Conservation (phyloP, 129 eudicot species). For the Centaurea solstitialis region DNA sequence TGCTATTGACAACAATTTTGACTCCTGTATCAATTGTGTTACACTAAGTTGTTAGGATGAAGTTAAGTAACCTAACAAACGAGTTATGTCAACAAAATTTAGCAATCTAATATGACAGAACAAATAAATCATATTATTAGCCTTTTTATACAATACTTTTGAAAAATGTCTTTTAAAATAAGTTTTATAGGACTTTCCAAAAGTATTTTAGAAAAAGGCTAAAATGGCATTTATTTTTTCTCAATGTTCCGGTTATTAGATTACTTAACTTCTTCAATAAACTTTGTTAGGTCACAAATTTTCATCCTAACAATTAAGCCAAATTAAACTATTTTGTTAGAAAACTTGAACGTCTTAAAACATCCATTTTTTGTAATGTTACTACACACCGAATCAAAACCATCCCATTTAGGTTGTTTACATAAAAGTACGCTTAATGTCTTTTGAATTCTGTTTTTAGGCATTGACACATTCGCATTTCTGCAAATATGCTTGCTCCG, state of each 20-base stretch:
- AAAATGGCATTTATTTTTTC: neutral
- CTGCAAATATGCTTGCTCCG: slow-evolving; percentile 99
- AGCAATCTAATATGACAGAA: neutral
- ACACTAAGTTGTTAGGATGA: neutral
- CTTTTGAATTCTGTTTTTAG: slow-evolving; percentile 29
- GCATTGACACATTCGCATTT: slow-evolving; percentile 89
- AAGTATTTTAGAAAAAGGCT: no score
- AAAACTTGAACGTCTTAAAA: no score
- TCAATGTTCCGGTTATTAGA: neutral
- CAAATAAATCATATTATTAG: no score
- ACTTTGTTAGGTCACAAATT: neutral
- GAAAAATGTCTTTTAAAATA: neutral
- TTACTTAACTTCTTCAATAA: neutral
- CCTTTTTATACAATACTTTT: neutral
- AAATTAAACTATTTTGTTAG: no score
- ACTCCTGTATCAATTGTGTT: neutral
- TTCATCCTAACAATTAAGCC: neutral
- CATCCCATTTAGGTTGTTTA: neutral
- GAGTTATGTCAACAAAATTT: neutral
- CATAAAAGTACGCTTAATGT: neutral
- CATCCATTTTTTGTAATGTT: no score
- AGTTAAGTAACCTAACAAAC: neutral
- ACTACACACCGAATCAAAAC: neutral
- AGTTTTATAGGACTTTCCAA: neutral
- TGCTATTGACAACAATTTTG: no score